phyloP scores from a whole-genome alignment of 2,329 filamentous ascomycete species.

The Ustulina deusta region DNA sequence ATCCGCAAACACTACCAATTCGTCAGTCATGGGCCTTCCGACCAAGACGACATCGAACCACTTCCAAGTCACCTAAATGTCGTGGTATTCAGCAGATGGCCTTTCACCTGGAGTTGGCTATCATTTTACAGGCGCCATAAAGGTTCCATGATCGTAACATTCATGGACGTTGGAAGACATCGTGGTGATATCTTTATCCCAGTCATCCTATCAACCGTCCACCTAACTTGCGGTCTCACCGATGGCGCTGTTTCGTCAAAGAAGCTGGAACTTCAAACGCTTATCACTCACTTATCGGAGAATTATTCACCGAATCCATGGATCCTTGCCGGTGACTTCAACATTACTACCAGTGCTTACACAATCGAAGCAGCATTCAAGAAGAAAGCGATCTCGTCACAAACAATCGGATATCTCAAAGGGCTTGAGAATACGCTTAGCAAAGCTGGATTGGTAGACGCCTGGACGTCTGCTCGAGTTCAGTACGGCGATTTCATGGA shows the following conservation, averaged over 20 bases:
- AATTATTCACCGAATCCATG: constrained; percentile 60
- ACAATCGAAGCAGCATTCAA: constrained; percentile 66
- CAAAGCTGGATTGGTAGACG: constrained; percentile 62
- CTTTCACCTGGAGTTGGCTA: constrained; percentile 68
- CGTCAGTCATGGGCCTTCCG: constrained; percentile 67
- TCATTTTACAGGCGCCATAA: constrained; percentile 69
- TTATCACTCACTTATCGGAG: constrained; percentile 60
- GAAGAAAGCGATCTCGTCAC: constrained; percentile 64
- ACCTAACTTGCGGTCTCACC: constrained; percentile 71
- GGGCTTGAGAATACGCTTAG: constrained; percentile 61
- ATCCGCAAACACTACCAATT: constrained; percentile 66
- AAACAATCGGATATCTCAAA: constrained; percentile 58
- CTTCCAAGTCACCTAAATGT: constrained; percentile 71
- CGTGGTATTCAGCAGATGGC: constrained; percentile 67
- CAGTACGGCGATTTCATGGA: constrained; percentile 58
- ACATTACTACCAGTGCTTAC: constrained; percentile 69
- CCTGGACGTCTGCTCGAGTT: constrained; percentile 62
- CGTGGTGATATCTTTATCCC: constrained; percentile 50
- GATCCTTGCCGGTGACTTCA: constrained; percentile 74
- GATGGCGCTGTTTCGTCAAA: constrained; percentile 69
- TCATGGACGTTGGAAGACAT: constrained; percentile 48
- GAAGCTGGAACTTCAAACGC: constrained; percentile 64
- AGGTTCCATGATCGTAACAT: constrained; percentile 64
- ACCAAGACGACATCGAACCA: constrained; percentile 63
- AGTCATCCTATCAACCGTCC: constrained; percentile 67